Percentiles rank a stretch among this genome's conserved stretches.
phyloP scores from a whole-genome alignment of 257 asterid species.

The Fraxinus cuspidata region DNA sequence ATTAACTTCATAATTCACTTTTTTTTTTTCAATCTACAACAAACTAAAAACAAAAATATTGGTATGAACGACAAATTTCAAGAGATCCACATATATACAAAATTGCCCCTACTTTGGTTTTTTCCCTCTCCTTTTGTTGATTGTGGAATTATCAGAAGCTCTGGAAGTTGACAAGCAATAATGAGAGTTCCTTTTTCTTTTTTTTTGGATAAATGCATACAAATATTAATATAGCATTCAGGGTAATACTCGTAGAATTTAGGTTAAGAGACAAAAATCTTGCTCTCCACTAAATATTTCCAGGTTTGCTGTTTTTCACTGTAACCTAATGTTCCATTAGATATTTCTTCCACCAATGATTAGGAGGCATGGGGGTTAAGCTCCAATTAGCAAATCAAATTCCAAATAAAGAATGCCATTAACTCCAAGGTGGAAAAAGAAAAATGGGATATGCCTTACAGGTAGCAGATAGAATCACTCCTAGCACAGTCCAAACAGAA shows the following conservation, averaged over 20 bases:
- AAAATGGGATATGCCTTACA: conserved; percentile 54
- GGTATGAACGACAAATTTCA: conserved; percentile 2
- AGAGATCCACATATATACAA: background rate
- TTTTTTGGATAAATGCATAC: background rate
- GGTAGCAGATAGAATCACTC: conserved; percentile 88
- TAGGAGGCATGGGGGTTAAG: background rate
- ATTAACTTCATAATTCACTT: conserved; percentile 6
- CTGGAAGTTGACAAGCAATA: conserved; percentile 19
- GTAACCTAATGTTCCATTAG: background rate
- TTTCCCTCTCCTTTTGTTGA: background rate
- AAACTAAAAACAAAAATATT: conserved; percentile 6
- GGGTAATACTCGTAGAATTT: background rate
- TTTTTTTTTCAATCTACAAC: conserved; percentile 6
- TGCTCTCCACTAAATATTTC: background rate
- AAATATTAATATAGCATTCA: background rate
- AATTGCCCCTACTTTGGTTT: background rate
- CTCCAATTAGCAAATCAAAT: background rate
- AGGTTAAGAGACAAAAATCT: background rate
- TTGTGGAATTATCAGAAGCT: background rate
- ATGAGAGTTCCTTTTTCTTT: background rate
- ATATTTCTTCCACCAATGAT: background rate
- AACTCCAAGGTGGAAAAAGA: background rate
- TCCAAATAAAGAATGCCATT: background rate
- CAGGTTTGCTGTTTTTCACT: background rate
- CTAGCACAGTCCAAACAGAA: conserved; percentile 97